phyloP scores from a whole-genome alignment of 2,329 filamentous ascomycete genomes.

The Ascosphaera acerosa region DNA sequence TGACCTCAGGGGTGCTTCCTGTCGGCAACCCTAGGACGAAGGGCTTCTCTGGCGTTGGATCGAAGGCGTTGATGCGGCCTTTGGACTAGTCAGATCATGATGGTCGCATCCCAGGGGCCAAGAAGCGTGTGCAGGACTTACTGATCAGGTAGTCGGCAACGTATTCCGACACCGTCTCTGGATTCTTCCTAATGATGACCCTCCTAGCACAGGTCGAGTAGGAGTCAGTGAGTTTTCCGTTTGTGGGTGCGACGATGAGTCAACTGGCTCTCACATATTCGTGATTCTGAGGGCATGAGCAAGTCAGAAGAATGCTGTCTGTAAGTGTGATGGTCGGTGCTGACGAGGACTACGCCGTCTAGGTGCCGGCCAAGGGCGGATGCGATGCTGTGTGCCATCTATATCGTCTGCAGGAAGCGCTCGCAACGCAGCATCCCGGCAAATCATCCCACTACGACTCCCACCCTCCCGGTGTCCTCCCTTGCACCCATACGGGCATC shows the following conservation, averaged over 20 bases:
- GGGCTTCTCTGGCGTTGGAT: constrained; percentile 42
- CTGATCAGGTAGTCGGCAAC: constrained; percentile 60
- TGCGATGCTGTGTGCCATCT: no score
- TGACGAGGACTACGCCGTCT: no score
- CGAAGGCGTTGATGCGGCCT: constrained; percentile 57
- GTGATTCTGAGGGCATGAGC: background rate
- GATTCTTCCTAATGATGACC: constrained; percentile 57
- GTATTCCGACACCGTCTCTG: constrained; percentile 42
- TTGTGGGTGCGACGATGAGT: background rate
- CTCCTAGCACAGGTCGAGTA: constrained; percentile 31
- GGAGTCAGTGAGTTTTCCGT: constrained; percentile 2
- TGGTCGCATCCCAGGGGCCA: constrained; percentile 47
- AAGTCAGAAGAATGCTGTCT: background rate
- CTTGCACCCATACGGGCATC: no score
- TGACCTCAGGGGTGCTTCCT: constrained; percentile 51
- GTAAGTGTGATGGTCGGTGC: no score
- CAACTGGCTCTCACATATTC: background rate
- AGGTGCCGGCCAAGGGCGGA: no score
- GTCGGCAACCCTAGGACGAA: constrained; percentile 70
- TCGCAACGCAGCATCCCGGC: no score
- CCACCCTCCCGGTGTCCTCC: no score
- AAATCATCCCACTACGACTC: no score
- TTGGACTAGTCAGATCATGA: constrained; percentile 1
- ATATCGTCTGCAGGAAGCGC: no score
- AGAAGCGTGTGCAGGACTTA: constrained; percentile 14